phyloP scores from a whole-genome alignment of 805 yeast species.

The Candida sithepensis region DNA sequence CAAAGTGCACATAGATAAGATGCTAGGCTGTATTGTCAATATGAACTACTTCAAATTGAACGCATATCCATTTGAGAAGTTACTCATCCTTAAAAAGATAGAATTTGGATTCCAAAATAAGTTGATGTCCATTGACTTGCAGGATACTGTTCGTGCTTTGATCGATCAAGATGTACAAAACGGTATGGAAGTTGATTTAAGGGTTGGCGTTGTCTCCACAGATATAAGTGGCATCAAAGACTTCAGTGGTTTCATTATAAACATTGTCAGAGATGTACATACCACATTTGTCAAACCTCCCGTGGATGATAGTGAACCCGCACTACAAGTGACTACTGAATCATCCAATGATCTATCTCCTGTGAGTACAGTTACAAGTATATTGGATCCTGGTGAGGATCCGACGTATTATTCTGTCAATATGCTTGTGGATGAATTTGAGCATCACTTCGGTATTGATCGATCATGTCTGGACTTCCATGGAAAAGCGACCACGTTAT shows the following conservation, averaged over 20 bases:
- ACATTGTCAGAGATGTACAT: slow-evolving; percentile 3
- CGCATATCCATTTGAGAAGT: slow-evolving; percentile 19
- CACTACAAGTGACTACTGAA: background rate
- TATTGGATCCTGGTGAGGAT: background rate
- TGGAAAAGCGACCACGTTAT: slow-evolving; percentile 18
- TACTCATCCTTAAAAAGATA: slow-evolving; percentile 14
- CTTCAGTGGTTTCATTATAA: slow-evolving; percentile 1
- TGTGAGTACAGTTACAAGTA: background rate
- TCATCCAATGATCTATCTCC: too few relatives aligned
- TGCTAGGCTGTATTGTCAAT: slow-evolving; percentile 6
- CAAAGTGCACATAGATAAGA: background rate
- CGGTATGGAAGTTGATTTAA: slow-evolving; percentile 19
- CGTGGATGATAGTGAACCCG: background rate
- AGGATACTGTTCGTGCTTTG: slow-evolving; percentile 14
- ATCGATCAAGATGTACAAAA: slow-evolving; percentile 13
- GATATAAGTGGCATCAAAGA: slow-evolving; percentile 10
- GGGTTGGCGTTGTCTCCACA: slow-evolving; percentile 14
- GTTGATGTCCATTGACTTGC: slow-evolving; percentile 10
- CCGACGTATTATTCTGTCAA: slow-evolving; percentile 21
- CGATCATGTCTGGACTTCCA: slow-evolving; percentile 11
- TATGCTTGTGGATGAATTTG: slow-evolving; percentile 16
- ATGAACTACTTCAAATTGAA: slow-evolving; percentile 17
- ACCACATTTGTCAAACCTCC: background rate
- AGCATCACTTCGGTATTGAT: slow-evolving; percentile 22
- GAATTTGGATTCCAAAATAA: slow-evolving; percentile 11